phyloP scores from a whole-genome alignment of 2,329 filamentous ascomycete species.

The Alternaria sp. region DNA sequence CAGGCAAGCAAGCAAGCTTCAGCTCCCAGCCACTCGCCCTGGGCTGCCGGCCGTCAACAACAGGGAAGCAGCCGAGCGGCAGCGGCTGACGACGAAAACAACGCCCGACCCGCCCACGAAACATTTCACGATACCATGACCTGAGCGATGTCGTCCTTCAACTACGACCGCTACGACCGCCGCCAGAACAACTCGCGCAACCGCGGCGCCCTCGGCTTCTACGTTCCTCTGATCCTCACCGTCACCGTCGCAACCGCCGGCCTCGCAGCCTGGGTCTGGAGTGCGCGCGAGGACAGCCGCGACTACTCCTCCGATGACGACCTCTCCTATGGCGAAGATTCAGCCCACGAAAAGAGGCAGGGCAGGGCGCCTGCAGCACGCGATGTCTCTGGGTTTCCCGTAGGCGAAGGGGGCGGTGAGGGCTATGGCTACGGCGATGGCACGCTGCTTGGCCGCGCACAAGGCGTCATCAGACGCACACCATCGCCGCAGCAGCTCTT shows the following conservation, averaged over 20 bases:
- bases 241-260: constrained; percentile 87
- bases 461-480: constrained; percentile 79
- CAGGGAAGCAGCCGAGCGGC: constrained; percentile 10
- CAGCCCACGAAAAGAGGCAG: constrained; percentile 23
- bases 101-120: constrained; percentile 13
- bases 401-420: constrained; percentile 33
- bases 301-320: constrained; percentile 65
- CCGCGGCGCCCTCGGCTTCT: constrained; percentile 74
- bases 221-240: constrained; percentile 86
- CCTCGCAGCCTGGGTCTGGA: constrained; percentile 91
- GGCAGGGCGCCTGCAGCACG: constrained; percentile 26
- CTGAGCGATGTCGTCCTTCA: constrained; percentile 46
- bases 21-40: constrained; percentile 1
- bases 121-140: constrained; percentile 18
- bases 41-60: constrained; percentile 11
- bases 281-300: constrained; percentile 78
- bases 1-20: constrained; percentile 1
- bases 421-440: constrained; percentile 50
- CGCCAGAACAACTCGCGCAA: constrained; percentile 60
- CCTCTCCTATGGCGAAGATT: constrained; percentile 53
- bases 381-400: constrained; percentile 28
- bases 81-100: constrained; percentile 7
- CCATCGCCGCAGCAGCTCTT: constrained; percentile 89
- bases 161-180: constrained; percentile 63
- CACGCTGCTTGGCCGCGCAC: constrained; percentile 77